Evolutionary conservation across 23 red algal genomes (phyloP).

Genomic region (Gracilaria gracilis): DNA sequence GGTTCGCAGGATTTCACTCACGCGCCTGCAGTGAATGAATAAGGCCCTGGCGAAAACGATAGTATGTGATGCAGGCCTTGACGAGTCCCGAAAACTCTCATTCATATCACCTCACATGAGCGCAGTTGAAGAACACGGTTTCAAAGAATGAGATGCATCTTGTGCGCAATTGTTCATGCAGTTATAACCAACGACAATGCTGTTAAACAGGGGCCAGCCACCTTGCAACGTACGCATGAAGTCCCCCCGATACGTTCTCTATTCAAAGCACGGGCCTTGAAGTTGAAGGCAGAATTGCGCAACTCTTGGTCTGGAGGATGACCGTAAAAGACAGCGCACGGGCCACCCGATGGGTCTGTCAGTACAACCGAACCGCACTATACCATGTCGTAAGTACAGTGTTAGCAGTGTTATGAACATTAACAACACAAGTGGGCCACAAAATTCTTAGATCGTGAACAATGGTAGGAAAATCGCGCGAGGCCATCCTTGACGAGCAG

Average conservation of each 20-base stretch:
- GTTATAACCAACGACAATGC: conserved; percentile 21
- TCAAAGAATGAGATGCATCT: background rate
- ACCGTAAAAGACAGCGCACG: background rate
- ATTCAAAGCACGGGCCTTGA: background rate
- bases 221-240: conserved; percentile 19
- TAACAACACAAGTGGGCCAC: background rate
- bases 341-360: background rate
- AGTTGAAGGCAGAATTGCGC: conserved; percentile 36
- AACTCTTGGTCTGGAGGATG: conserved; percentile 24
- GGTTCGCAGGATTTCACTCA: background rate
- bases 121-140: conserved; percentile 12
- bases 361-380: background rate
- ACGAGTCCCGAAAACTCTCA: conserved; percentile 23
- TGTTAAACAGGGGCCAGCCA: background rate
- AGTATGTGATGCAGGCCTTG: conserved; percentile 23
- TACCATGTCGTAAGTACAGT: background rate
- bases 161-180: background rate
- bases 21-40: background rate
- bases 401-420: background rate
- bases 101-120: conserved; percentile 3
- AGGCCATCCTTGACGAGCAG: background rate
- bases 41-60: background rate
- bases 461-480: background rate
- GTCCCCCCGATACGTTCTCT: background rate
- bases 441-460: background rate